A percentile compares a stretch with the other conserved stretches of the same genome.
Conservation (phyloP, 495 filamentous ascomycete genomes). For the Amorphotheca resinae region DNA sequence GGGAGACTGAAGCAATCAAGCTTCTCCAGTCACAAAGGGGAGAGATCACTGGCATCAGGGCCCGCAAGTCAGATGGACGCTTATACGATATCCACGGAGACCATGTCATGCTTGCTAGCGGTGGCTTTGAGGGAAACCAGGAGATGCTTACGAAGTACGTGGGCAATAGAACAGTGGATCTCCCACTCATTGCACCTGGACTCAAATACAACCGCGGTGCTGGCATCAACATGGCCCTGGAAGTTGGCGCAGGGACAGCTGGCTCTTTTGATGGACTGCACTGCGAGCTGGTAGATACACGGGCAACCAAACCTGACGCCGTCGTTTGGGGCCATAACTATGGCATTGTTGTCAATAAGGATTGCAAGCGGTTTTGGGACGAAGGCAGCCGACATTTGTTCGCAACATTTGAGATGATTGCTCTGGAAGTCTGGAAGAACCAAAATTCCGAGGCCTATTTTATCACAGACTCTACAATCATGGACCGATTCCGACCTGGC, state of each 20-base stretch:
- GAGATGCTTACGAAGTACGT: constrained; percentile 7
- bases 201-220: constrained; percentile 3
- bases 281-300: constrained; percentile 4
- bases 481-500: constrained; percentile 1
- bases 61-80: constrained; percentile 5
- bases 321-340: constrained; percentile 7
- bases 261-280: constrained; percentile 8
- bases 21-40: neutral
- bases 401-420: constrained; percentile 5
- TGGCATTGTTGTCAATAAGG: constrained; percentile 4
- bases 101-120: constrained; percentile 4
- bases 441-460: constrained; percentile 4
- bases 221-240: constrained; percentile 1
- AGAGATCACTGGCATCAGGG: constrained; percentile 3
- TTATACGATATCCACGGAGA: neutral
- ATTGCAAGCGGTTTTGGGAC: constrained; percentile 4
- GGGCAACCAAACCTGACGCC: constrained; percentile 5
- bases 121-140: constrained; percentile 5
- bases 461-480: constrained; percentile 4
- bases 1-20: constrained; percentile 4
- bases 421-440: neutral
- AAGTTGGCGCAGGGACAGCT: constrained; percentile 2
- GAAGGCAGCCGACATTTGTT: constrained; percentile 5
- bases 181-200: neutral
- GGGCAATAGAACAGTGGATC: neutral